These are phyloP conservation scores for Ogataea haglerorum DNA, from an alignment of 805 yeast genomes.

Conservation along the genomic window DNA sequence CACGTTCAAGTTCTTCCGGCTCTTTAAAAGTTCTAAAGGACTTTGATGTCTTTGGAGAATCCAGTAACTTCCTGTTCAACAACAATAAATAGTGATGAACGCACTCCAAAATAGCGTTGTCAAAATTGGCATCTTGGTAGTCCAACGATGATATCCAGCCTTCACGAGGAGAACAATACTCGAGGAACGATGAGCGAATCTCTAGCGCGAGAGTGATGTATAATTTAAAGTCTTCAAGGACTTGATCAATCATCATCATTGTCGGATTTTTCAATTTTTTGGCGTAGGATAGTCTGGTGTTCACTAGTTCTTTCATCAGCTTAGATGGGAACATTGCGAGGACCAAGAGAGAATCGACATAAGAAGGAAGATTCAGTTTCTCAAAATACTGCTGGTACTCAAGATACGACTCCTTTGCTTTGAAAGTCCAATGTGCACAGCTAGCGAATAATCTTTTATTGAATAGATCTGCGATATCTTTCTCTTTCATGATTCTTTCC, in stretches of 20 bases:
- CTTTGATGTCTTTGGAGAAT: conserved; percentile 58
- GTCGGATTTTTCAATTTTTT: conserved; percentile 78
- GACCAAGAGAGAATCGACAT: conserved; percentile 59
- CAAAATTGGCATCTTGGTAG: conserved; percentile 57
- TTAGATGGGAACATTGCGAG: conserved; percentile 74
- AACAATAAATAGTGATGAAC: conserved; percentile 68
- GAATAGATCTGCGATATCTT: conserved; percentile 69
- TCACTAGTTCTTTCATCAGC: conserved; percentile 74
- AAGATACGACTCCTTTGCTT: conserved; percentile 71
- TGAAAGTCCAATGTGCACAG: conserved; percentile 76
- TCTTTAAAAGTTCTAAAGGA: conserved; percentile 84
- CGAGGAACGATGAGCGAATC: conserved; percentile 63
- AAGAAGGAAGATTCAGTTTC: conserved; percentile 69
- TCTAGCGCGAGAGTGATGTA: conserved; percentile 74
- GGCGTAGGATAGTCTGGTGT: conserved; percentile 73
- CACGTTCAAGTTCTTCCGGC: conserved; percentile 82
- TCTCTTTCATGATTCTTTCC: conserved; percentile 77
- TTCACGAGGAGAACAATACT: conserved; percentile 54
- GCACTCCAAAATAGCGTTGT: conserved; percentile 67
- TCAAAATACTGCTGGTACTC: conserved; percentile 60
- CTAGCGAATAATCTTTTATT: conserved; percentile 63
- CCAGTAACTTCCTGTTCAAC: conserved; percentile 72
- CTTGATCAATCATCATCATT: conserved; percentile 93
- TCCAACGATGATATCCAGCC: conserved; percentile 69
- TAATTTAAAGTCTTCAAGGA: conserved; percentile 77